Evolutionary conservation across 2,329 filamentous ascomycete genomes (phyloP).

Genomic region (Proliferodiscus dingleyae): DNA sequence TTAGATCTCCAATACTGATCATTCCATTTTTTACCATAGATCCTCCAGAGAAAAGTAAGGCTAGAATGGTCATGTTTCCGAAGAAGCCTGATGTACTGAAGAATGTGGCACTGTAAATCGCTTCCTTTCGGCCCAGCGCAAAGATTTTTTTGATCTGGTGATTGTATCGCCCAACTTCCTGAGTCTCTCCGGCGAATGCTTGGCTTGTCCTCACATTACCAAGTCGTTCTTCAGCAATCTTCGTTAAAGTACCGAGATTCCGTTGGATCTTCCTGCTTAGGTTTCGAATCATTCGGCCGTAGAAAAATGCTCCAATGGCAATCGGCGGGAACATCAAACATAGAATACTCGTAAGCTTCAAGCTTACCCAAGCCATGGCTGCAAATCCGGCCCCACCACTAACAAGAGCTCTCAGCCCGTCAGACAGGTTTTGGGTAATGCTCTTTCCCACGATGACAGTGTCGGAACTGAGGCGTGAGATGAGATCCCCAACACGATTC

Average conservation of each 20-base stretch:
- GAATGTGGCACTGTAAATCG: constrained; percentile 84
- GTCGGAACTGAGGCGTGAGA: constrained; percentile 91
- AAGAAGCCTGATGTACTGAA: constrained; percentile 83
- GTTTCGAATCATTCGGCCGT: constrained; percentile 82
- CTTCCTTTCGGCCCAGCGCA: constrained; percentile 78
- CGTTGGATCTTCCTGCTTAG: constrained; percentile 90
- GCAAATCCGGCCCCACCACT: constrained; percentile 85
- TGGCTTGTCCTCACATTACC: constrained; percentile 96
- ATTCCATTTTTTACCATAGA: constrained; percentile 81
- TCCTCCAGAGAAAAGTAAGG: constrained; percentile 84
- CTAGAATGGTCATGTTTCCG: constrained; percentile 93
- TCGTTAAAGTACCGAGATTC: constrained; percentile 86
- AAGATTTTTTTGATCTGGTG: constrained; percentile 90
- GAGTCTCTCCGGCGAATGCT: constrained; percentile 88
- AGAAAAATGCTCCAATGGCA: constrained; percentile 84
- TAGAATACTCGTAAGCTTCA: constrained; percentile 83
- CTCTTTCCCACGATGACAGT: constrained; percentile 98
- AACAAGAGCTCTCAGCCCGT: constrained; percentile 86
- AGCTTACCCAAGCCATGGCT: constrained; percentile 93
- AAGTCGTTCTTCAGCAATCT: constrained; percentile 95
- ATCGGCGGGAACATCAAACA: constrained; percentile 86
- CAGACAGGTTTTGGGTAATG: constrained; percentile 95
- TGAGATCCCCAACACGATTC: constrained; percentile 92
- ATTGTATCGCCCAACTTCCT: constrained; percentile 89
- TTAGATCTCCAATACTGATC: constrained; percentile 87